A percentile compares a stretch with the other conserved stretches of the same genome.
Conservation (phyloP, 2,329 filamentous ascomycete species). For the Penicillium sp. region DNA sequence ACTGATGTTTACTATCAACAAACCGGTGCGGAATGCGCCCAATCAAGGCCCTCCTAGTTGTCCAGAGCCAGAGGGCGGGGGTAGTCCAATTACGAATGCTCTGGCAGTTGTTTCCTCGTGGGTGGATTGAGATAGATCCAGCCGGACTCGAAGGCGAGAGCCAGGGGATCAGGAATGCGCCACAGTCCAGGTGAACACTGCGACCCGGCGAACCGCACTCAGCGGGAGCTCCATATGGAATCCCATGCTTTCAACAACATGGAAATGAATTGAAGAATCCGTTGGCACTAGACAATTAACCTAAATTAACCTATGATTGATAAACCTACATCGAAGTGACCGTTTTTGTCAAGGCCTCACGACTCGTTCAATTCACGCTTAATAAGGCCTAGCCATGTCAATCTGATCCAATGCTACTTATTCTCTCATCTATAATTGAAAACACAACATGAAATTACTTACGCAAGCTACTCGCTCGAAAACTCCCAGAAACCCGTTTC, state of each 20-base stretch:
- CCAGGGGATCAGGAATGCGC: not conserved
- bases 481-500: not conserved
- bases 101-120: not conserved
- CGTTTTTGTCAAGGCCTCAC: not conserved
- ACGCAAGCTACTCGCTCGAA: not conserved
- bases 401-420: not conserved
- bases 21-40: constrained; percentile 2
- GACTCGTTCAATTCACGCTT: not conserved
- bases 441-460: no score
- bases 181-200: not conserved
- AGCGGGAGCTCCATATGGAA: not conserved
- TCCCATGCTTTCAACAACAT: not conserved
- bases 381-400: not conserved
- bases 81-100: not conserved
- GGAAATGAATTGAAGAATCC: not conserved
- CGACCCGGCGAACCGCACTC: not conserved
- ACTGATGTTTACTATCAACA: constrained; percentile 5
- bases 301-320: not conserved
- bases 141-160: not conserved
- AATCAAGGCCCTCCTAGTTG: not conserved
- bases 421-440: no score
- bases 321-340: no score
- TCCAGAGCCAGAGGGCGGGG: not conserved
- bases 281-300: not conserved
- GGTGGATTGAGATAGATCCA: not conserved